Evolutionary conservation across 768 basidiomycete species (phyloP).

Genomic region (Ephemerocybe angulata): DNA sequence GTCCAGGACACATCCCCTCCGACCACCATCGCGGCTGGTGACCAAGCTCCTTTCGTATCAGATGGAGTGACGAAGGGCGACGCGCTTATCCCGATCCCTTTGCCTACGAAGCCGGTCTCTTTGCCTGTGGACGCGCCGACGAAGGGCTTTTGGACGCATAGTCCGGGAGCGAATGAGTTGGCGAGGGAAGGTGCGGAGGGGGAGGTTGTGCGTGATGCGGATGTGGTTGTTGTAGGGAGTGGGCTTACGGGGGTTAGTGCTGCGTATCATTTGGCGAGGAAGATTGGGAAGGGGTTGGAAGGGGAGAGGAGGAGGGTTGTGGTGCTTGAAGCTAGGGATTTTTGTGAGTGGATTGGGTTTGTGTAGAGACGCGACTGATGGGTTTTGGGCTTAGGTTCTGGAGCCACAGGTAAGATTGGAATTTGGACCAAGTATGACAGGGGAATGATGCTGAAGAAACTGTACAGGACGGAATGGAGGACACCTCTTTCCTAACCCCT

Average conservation of each 20-base stretch:
- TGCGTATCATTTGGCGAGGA: constrained; percentile 60
- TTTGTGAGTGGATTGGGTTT: constrained; percentile 77
- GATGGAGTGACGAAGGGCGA: too few species aligned
- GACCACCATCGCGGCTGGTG: too few species aligned
- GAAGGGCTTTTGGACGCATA: constrained; percentile 69
- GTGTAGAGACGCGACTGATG: neutral
- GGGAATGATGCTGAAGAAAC: too few species aligned
- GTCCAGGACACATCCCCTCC: too few species aligned
- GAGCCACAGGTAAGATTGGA: constrained; percentile 64
- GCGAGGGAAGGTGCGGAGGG: constrained; percentile 65
- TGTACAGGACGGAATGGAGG: constrained; percentile 82
- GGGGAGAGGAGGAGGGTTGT: constrained; percentile 49
- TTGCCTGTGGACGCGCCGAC: constrained; percentile 64
- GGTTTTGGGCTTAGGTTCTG: constrained; percentile 48
- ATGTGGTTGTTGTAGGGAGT: constrained; percentile 76
- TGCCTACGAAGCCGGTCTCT: constrained; percentile 7
- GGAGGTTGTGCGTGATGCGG: constrained; percentile 52
- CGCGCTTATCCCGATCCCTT: too few species aligned
- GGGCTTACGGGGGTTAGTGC: constrained; percentile 75
- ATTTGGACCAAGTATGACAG: too few species aligned
- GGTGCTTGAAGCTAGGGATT: constrained; percentile 80
- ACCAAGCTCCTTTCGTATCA: too few species aligned
- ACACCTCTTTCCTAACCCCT: constrained; percentile 56
- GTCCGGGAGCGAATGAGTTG: constrained; percentile 60
- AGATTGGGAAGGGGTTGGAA: constrained; percentile 3